A percentile compares a stretch with the other conserved stretches of the same genome.
Conservation (phyloP, 1,139 yeast genomes). For the Candida gigantensis region DNA sequence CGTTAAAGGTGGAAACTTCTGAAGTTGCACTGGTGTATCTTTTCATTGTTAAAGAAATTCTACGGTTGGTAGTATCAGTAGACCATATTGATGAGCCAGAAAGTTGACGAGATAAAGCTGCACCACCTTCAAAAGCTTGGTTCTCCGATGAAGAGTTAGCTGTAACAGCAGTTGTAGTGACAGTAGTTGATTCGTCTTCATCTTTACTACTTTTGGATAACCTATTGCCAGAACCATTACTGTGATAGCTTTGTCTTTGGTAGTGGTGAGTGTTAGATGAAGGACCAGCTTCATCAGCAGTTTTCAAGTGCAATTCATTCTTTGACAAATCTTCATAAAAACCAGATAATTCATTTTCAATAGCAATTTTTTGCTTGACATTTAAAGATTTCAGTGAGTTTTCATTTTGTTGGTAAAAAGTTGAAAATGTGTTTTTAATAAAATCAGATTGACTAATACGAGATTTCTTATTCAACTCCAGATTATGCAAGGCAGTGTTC, state of each 20-base stretch:
- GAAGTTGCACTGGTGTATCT: conserved; percentile 36
- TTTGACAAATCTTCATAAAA: conserved; percentile 44
- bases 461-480: conserved; percentile 41
- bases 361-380: conserved; percentile 41
- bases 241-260: conserved; percentile 8
- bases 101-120: conserved; percentile 29
- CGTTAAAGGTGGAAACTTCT: conserved; percentile 30
- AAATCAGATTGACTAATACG: conserved; percentile 51
- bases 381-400: conserved; percentile 30
- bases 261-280: conserved; percentile 5
- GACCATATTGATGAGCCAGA: conserved; percentile 44
- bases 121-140: not conserved
- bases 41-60: conserved; percentile 32
- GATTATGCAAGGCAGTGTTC: conserved; percentile 68
- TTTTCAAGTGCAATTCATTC: conserved; percentile 44
- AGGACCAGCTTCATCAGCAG: conserved; percentile 11
- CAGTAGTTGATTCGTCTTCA: conserved; percentile 1
- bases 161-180: conserved; percentile 3
- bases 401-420: conserved; percentile 41
- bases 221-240: not conserved
- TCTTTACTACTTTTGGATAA: conserved; percentile 2
- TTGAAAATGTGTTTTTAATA: conserved; percentile 54
- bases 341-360: conserved; percentile 44
- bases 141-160: not conserved
- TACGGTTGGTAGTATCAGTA: conserved; percentile 30